Conservation (phyloP, 108 stramenopile species). For the Pseudonitzschia pungens region DNA sequence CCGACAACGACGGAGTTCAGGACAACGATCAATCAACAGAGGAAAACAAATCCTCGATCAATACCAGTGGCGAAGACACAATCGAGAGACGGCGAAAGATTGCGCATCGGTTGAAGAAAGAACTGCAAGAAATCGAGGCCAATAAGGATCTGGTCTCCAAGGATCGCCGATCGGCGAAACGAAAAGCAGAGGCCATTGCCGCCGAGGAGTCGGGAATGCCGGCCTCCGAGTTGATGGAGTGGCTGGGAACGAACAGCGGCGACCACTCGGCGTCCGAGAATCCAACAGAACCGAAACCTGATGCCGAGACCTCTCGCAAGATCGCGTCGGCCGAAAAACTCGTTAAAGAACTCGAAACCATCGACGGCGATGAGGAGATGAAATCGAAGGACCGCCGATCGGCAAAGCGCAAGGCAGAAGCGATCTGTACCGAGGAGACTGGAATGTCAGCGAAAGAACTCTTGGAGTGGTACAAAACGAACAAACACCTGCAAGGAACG, state of each 20-base stretch:
- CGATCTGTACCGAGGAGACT: slow-evolving; percentile 68
- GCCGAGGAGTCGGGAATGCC: slow-evolving; percentile 53
- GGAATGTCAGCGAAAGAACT: slow-evolving; percentile 40
- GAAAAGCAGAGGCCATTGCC: slow-evolving; percentile 83
- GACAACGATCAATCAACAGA: slow-evolving; percentile 20
- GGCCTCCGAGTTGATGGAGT: slow-evolving; percentile 40
- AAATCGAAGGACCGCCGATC: slow-evolving; percentile 81
- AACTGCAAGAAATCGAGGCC: slow-evolving; percentile 47
- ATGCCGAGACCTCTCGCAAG: slow-evolving; percentile 60
- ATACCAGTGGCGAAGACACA: neutral
- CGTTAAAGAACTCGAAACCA: slow-evolving; percentile 38
- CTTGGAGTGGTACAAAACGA: slow-evolving; percentile 41
- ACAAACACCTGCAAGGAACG: slow-evolving; percentile 9
- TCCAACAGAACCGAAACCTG: slow-evolving; percentile 75
- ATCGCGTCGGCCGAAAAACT: slow-evolving; percentile 67
- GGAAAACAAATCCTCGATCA: no score
- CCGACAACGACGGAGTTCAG: slow-evolving; percentile 2
- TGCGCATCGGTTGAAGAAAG: slow-evolving; percentile 8
- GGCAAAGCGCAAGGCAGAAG: slow-evolving; percentile 82
- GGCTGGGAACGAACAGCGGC: slow-evolving; percentile 37
- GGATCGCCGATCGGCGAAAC: slow-evolving; percentile 76
- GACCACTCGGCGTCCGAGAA: slow-evolving; percentile 75
- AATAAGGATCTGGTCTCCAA: slow-evolving; percentile 64
- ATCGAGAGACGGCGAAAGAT: slow-evolving; percentile 23
- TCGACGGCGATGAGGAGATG: slow-evolving; percentile 50